Conservation (phyloP, 805 yeast species). For the Hanseniaspora mollemarum region DNA sequence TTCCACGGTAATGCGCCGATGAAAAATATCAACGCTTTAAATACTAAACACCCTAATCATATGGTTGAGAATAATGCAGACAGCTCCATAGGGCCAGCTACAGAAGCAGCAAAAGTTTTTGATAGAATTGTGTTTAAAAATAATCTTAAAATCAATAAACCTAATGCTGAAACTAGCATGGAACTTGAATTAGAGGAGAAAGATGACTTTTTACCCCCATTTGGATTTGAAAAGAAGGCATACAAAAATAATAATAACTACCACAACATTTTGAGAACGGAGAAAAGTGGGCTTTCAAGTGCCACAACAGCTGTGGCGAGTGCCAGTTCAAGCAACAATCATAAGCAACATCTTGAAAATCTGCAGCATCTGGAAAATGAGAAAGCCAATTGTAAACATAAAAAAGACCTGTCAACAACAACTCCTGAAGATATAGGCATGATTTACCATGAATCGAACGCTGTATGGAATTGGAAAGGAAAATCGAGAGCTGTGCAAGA, state of each 20-base stretch:
- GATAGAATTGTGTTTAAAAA: slow-evolving; percentile 3
- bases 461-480: slow-evolving; percentile 8
- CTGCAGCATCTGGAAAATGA: not conserved
- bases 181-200: slow-evolving; percentile 8
- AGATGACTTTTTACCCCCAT: slow-evolving; percentile 5
- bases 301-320: slow-evolving; percentile 17
- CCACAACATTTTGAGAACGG: slow-evolving; percentile 1
- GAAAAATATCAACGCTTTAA: slow-evolving; percentile 8
- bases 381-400: not conserved
- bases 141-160: not conserved
- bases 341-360: not conserved
- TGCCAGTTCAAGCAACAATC: slow-evolving; percentile 1
- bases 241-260: not conserved
- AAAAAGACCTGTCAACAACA: slow-evolving; percentile 13
- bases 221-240: not conserved
- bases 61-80: not conserved
- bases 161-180: not conserved
- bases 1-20: not conserved
- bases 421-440: slow-evolving; percentile 16
- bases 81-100: slow-evolving; percentile 9
- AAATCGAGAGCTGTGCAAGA: not conserved
- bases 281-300: slow-evolving; percentile 13
- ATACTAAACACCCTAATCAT: not conserved
- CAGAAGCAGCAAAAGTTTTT: slow-evolving; percentile 11
- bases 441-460: slow-evolving; percentile 10